Conservation (phyloP, 768 basidiomycete genomes). For the Termitomyces sp. region DNA sequence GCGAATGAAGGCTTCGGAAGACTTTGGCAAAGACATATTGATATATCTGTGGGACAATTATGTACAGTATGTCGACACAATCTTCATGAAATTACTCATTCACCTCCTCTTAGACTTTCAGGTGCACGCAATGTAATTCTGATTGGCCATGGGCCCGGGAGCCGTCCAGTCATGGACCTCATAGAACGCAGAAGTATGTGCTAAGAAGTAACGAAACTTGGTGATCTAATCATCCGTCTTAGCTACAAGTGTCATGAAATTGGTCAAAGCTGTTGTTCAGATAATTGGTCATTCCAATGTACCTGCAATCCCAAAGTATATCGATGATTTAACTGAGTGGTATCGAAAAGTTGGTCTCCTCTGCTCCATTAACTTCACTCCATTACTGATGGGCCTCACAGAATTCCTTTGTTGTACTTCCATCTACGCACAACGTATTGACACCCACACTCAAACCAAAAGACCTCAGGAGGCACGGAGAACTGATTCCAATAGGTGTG, state of each 20-base stretch:
- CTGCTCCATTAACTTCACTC: background rate
- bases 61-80: conserved; percentile 59
- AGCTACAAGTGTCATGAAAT: conserved; percentile 51
- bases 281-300: conserved; percentile 63
- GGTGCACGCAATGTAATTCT: conserved; percentile 69
- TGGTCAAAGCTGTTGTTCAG: conserved; percentile 71
- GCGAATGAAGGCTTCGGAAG: conserved; percentile 37
- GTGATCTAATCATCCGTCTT: background rate
- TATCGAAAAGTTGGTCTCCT: conserved; percentile 53
- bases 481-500: conserved; percentile 58
- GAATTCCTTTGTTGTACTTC: conserved; percentile 71
- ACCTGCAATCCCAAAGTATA: conserved; percentile 49
- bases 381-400: conserved; percentile 23
- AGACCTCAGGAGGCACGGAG: conserved; percentile 59
- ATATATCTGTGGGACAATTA: conserved; percentile 97
- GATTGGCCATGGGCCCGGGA: conserved; percentile 86
- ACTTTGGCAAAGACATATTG: conserved; percentile 54
- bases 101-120: conserved; percentile 49
- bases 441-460: conserved; percentile 34
- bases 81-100: background rate
- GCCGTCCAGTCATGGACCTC: conserved; percentile 69
- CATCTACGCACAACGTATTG: conserved; percentile 53
- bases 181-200: conserved; percentile 63
- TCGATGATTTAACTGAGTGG: conserved; percentile 61
- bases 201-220: background rate